Base-by-base conservation (phyloP, 495 filamentous ascomycete genomes). In the Hypoxylon intermedium region DNA sequence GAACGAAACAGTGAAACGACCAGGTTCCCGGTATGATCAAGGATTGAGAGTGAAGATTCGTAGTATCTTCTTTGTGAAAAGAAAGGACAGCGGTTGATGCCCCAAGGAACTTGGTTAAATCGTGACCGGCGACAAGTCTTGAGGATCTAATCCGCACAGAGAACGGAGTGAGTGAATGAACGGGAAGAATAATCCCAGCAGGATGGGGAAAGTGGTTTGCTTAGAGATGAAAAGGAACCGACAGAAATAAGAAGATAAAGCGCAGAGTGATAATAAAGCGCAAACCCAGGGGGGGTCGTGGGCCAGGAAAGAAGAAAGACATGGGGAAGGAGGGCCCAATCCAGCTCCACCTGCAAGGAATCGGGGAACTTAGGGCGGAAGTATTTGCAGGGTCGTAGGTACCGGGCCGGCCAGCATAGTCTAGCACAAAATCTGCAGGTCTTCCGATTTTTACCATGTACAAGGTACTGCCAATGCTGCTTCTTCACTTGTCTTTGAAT, bases 251-350 rank as follows among this genome's bases (percentile, higher is more conserved):
- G 51, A 56, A 51, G 21, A 50, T n/a, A n/a, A n/a, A n/a, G n/a
- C n/a, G n/a, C n/a, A n/a, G n/a, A n/a, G n/a, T n/a, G n/a, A 56
- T 65, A 65, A 65, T 65, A 65, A 65, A 57, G 62, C 56, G 34
- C 51, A 57, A n/a, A n/a, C 3, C 47, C 19, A 60, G 41, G 62
- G 50, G 13, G n/a, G n/a, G n/a, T n/a, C n/a, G n/a, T n/a, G n/a
- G n/a, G 21, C 4, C 20, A 43, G 38, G 12, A 40, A 12, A 52
- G 37, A 15, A 42, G 34, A 48, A 57, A 58, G 41, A 42, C 46
- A 57, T 42, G 40, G 47, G 48, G 46, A 55, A 53, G 34, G 50
- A 65, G 56, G 45, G 21, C 33, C 48, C 34, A 34, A 50, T 53
- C 48, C 53, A 26, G 57, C 36, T 44, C 60, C 54, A 58, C 55